Conservation (phyloP, 139 green algal genomes). For the Spirogloea muscicola region DNA sequence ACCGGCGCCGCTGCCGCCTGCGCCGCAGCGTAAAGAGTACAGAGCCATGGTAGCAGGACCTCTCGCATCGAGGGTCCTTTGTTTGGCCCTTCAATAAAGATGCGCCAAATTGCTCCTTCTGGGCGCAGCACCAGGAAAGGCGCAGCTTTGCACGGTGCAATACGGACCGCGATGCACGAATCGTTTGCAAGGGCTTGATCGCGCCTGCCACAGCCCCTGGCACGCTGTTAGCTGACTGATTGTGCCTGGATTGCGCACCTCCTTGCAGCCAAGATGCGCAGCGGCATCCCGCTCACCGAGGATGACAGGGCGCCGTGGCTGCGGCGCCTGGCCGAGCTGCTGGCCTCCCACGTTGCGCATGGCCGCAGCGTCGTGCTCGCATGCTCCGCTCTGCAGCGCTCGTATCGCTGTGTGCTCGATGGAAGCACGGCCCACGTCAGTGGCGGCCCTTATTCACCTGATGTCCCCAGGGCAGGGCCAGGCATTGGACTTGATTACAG, state of each 20-base stretch:
- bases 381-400: not conserved
- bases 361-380: not conserved
- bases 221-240: not conserved
- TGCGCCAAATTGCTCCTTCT: too few species aligned
- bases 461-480: too few species aligned
- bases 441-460: too few species aligned
- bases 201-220: not conserved
- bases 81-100: not conserved
- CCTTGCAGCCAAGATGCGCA: not conserved
- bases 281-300: slow-evolving; percentile 4
- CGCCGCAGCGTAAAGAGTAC: not conserved
- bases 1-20: not conserved
- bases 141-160: too few species aligned
- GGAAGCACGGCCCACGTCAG: too few species aligned
- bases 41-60: not conserved
- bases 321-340: not conserved
- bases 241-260: not conserved
- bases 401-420: not conserved
- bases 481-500: too few species aligned
- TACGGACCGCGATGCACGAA: too few species aligned
- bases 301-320: slow-evolving; percentile 2
- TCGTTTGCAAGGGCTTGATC: not conserved
- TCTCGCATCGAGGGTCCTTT: not conserved
- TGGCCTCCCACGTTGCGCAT: not conserved
- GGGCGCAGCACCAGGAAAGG: too few species aligned